phyloP scores from a whole-genome alignment of 257 asterid genomes.

The Jasminum sambac region DNA sequence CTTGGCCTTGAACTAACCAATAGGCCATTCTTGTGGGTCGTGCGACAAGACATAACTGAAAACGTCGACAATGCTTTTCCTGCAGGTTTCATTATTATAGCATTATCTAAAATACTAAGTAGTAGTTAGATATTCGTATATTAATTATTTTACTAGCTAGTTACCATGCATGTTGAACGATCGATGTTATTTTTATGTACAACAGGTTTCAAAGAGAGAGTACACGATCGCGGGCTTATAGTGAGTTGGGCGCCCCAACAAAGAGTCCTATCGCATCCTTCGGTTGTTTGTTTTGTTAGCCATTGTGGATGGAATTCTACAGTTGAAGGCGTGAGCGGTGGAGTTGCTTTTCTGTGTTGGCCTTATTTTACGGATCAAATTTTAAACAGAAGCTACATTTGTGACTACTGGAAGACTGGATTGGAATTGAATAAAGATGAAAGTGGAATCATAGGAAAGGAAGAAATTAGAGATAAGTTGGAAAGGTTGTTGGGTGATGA shows the following conservation, averaged over 20 bases:
- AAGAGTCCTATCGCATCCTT: conserved; percentile 13
- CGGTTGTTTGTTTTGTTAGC: conserved; percentile 14
- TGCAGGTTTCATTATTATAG: conserved; percentile 29
- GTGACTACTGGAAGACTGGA: conserved; percentile 22
- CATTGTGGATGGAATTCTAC: conserved; percentile 31
- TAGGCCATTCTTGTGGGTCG: conserved; percentile 56
- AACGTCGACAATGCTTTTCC: conserved; percentile 35
- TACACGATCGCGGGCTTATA: conserved; percentile 8
- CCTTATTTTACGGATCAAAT: conserved; percentile 23
- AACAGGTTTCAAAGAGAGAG: conserved; percentile 1
- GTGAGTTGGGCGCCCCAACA: conserved; percentile 27
- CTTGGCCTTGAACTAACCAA: conserved; percentile 48
- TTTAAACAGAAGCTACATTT: conserved; percentile 12
- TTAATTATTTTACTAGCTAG: too few species aligned
- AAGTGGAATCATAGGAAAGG: neutral
- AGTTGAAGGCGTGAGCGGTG: conserved; percentile 15
- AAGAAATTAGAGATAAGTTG: conserved; percentile 17
- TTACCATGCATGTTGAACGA: too few species aligned
- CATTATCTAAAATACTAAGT: neutral
- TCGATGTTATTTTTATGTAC: too few species aligned
- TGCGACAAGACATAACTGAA: conserved; percentile 34
- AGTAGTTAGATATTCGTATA: too few species aligned
- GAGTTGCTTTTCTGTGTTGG: conserved; percentile 22
- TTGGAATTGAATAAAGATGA: conserved; percentile 12
- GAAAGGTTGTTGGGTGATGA: conserved; percentile 1